Base-by-base conservation (phyloP, 805 yeast species). In the Kazachstania kunashirensis region DNA sequence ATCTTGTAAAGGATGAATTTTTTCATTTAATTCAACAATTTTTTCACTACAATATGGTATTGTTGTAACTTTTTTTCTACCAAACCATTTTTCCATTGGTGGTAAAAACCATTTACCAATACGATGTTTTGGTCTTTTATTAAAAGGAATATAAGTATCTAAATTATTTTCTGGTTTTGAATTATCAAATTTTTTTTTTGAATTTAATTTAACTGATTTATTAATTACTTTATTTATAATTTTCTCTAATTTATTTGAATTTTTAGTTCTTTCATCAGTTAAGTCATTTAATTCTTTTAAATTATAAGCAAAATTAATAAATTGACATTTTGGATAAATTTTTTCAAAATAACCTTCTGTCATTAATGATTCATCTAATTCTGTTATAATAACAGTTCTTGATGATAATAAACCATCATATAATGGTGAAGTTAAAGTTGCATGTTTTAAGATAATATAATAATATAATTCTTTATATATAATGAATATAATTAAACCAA, bases 51-150 rank as follows among this genome's bases (percentile, higher is more conserved):
- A 77, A 53, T 85, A 81, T 36, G 79, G 73, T 52, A 89, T 72
- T 24, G 96, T 81, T 50, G 80, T 79, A 38, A 88, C 95, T 63
- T 88, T 88, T 61, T 82, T 62, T 41, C 96, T 94, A 33, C 60
- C 39, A 75, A 76, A 51, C 73, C 30, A 28, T 39, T 44, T 24
- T 35, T 44, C 32, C 31, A 43, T 33, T 13, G 46, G 46, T 17
- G 51, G 49, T 12, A 46, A 29, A 34, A 43, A 49, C 42, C 49
- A 74, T 40, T 57, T 54, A 38, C 75, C 75, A 49, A 85, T 69
- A 45, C 74, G 74, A 61, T 84, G 89, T 24, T 84, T 79, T 33
- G 96, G 96, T 48, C 89, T 73, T 66, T 85, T 86, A 61, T 81
- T 79, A 33, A 62, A 65, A 4, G 73, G 70, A 43, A 85, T 75